Conservation (phyloP, 1,284 basidiomycete species). For the Malassezia equina region DNA sequence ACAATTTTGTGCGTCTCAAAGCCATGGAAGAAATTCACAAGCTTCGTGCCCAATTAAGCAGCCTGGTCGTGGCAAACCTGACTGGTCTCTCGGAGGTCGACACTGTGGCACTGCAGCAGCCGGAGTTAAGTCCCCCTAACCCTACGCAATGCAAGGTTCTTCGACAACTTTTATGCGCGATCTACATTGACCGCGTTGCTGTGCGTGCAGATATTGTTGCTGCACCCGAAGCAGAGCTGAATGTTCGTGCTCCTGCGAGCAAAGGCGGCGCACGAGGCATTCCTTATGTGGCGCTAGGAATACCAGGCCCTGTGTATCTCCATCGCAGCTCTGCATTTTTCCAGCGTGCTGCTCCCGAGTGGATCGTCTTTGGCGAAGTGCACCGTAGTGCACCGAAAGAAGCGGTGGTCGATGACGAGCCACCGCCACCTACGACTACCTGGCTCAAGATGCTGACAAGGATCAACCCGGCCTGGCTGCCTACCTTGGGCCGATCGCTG, state of each 20-base stretch:
- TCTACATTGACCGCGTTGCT: conserved; percentile 91
- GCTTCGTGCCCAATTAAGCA: conserved; percentile 65
- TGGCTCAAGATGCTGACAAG: conserved; percentile 40
- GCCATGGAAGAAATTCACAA: conserved; percentile 99
- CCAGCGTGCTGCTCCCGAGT: conserved; percentile 65
- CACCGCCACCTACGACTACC: conserved; percentile 8
- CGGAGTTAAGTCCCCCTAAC: conserved; percentile 30
- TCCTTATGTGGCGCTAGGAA: conserved; percentile 71
- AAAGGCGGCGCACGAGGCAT: conserved; percentile 66
- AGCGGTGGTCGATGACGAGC: conserved; percentile 6
- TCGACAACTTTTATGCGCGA: conserved; percentile 75
- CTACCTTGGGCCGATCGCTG: conserved; percentile 64
- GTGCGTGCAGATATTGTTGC: conserved; percentile 70
- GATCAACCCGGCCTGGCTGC: conserved; percentile 80
- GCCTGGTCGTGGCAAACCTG: conserved; percentile 23
- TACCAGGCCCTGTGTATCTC: conserved; percentile 71
- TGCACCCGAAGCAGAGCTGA: conserved; percentile 14
- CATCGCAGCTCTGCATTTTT: conserved; percentile 78
- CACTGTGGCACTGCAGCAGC: conserved; percentile 16
- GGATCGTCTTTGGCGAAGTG: conserved; percentile 68
- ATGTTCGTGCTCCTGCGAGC: conserved; percentile 29
- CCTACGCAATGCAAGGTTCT: conserved; percentile 69
- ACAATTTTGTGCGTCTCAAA: conserved; percentile 86
- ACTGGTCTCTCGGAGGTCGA: not conserved
- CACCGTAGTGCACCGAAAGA: conserved; percentile 45